Evolutionary conservation across 306 rosid genomes (phyloP).

Genomic region (Cicer bijugum): DNA sequence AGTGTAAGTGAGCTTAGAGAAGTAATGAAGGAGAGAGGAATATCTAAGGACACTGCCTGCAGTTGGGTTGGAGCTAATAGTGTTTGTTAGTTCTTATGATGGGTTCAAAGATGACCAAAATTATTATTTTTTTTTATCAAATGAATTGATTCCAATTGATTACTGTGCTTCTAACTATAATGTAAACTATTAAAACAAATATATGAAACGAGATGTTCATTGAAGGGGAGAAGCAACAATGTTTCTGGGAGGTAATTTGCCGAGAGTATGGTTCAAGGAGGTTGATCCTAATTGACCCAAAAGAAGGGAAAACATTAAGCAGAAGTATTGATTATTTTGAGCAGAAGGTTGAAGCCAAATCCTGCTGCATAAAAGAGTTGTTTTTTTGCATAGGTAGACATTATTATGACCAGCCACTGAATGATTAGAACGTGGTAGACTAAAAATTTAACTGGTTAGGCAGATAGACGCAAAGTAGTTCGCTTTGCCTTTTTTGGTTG

Average conservation of each 20-base stretch:
- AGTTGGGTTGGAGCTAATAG: constrained; percentile 76
- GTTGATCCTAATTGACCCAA: background rate
- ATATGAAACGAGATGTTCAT: background rate
- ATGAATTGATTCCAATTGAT: constrained; percentile 23
- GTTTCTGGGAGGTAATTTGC: constrained; percentile 20
- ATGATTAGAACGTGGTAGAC: background rate
- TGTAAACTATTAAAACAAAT: constrained; percentile 25
- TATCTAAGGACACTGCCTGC: constrained; percentile 68
- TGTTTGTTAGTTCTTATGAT: constrained; percentile 42
- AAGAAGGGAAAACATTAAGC: background rate
- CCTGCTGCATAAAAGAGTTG: background rate
- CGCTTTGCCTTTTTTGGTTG: background rate
- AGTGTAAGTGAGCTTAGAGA: constrained; percentile 84
- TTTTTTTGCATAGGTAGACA: background rate
- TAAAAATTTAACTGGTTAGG: background rate
- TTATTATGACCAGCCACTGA: constrained; percentile 1
- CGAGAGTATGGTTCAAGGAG: constrained; percentile 1
- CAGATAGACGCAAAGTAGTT: background rate
- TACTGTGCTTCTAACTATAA: constrained; percentile 18
- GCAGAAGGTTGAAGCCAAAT: constrained; percentile 32
- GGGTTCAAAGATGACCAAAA: constrained; percentile 4
- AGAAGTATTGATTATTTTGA: background rate
- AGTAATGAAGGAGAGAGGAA: constrained; percentile 69
- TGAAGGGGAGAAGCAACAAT: constrained; percentile 21
- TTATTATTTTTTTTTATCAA: background rate